Evolutionary conservation across 305 asterid genomes (phyloP), one percentile per base, ranked within the genome.

Genomic region (Fraxinus angustifolia): DNA sequence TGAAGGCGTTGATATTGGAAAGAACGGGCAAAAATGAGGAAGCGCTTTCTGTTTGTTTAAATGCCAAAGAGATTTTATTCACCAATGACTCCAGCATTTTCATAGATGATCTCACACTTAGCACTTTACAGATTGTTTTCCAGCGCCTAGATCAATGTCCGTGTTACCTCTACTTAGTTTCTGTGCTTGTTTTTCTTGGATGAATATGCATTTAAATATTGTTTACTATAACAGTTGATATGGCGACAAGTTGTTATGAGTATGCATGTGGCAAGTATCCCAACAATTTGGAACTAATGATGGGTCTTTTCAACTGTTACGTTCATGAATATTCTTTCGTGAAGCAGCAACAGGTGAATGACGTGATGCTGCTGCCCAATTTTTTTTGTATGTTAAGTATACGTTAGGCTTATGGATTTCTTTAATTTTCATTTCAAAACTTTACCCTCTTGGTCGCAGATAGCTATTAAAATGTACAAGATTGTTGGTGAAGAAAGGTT

Each of bases 161-260:
- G 98, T 89, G 65, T 45, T 12, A 7, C 17, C 81, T 76, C 19
- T 73, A 11, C 73, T 77, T 79, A 21, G 2, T 65, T 79, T 79
- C 2, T 58, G 1, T 58, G 48, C 60, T 40, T 83, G 26, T 78
- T 56, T 11, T 48, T 28, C 81, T 23, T 53, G 0, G 65, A 53
- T 35, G 62, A 73, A 60, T 74, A 6, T 75, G 78, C 65, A 8
- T 53, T 62, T 38, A 74, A 23, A 65, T 80, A 0, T 77, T 81
- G 78, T 83, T 72, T 78, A 86, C 50, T 75, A 74, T 84, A 35
- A 75, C 91, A 96, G 99, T 96, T 97, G 97, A 90, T 80, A 88
- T 92, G 96, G 98, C 98, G n/a, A 93, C 99, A 33, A 93, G 92
- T 82, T 94, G 99, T 87, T 96, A 96, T 36, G 98, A 94, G 88